These are phyloP conservation scores for Pachysandra terminalis DNA, from an alignment of 164 flowering plant genomes.

Conservation along the genomic window DNA sequence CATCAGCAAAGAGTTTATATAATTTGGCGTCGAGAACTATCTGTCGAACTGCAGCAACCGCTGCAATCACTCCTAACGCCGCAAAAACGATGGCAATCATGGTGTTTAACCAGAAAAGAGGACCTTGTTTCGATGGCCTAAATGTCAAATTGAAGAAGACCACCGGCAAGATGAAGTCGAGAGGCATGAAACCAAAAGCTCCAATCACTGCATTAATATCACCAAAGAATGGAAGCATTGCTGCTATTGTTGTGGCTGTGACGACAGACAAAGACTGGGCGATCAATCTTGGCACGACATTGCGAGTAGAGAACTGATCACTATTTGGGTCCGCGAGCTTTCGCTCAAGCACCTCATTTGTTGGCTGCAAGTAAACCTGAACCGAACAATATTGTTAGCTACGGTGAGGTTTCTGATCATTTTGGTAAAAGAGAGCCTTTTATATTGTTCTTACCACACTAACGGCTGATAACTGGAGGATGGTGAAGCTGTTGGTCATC, in stretches of 20 bases:
- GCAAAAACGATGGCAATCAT: constrained; percentile 52
- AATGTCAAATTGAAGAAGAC: constrained; percentile 77
- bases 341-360: constrained; percentile 67
- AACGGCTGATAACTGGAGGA: constrained; percentile 70
- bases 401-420: too few relatives aligned
- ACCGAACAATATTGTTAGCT: too few relatives aligned
- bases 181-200: constrained; percentile 75
- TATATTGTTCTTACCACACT: constrained; percentile 75
- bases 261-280: constrained; percentile 54
- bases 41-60: constrained; percentile 73
- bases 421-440: too few relatives aligned
- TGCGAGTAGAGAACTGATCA: constrained; percentile 55
- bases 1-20: constrained; percentile 59
- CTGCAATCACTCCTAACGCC: constrained; percentile 40
- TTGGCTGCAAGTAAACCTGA: constrained; percentile 85
- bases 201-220: constrained; percentile 76
- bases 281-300: constrained; percentile 56
- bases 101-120: constrained; percentile 52
- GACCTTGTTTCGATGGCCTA: constrained; percentile 46
- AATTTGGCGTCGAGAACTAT: constrained; percentile 65
- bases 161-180: constrained; percentile 72
- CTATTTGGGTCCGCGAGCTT: constrained; percentile 50
- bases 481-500: constrained; percentile 50
- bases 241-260: constrained; percentile 52
- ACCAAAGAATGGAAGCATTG: constrained; percentile 94